Percentiles rank a stretch among this genome's conserved stretches.
These are phyloP conservation scores for Soucietia sequanensis DNA, from an alignment of 805 yeast genomes.

Conservation along the genomic window DNA sequence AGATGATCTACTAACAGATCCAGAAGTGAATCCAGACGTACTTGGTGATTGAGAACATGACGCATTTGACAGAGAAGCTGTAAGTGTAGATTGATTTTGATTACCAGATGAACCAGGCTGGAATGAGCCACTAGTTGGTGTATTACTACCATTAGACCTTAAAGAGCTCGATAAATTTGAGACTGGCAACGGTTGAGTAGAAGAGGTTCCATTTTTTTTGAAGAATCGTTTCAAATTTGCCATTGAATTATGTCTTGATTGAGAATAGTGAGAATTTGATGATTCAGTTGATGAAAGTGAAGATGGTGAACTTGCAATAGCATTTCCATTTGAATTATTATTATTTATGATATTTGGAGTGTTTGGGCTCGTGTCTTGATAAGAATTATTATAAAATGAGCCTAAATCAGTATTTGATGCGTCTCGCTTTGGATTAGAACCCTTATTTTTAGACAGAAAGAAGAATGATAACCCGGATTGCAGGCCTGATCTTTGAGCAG, in stretches of 20 bases:
- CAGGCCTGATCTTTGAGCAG: slow-evolving; percentile 36
- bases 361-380: slow-evolving; percentile 21
- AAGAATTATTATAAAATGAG: slow-evolving; percentile 37
- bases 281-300: slow-evolving; percentile 39
- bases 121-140: slow-evolving; percentile 10
- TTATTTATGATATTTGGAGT: background rate
- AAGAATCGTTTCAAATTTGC: slow-evolving; percentile 75
- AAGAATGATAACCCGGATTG: slow-evolving; percentile 51
- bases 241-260: slow-evolving; percentile 71
- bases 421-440: slow-evolving; percentile 25
- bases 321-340: slow-evolving; percentile 1
- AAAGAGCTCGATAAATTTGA: slow-evolving; percentile 25
- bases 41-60: slow-evolving; percentile 36
- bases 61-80: slow-evolving; percentile 30
- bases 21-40: slow-evolving; percentile 10
- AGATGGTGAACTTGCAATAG: slow-evolving; percentile 28
- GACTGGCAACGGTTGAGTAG: slow-evolving; percentile 12
- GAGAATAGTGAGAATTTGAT: slow-evolving; percentile 22
- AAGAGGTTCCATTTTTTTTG: slow-evolving; percentile 39
- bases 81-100: slow-evolving; percentile 14
- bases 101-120: slow-evolving; percentile 17
- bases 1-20: slow-evolving; percentile 29
- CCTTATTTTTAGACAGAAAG: slow-evolving; percentile 45
- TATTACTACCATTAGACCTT: slow-evolving; percentile 16
- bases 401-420: slow-evolving; percentile 42